These are phyloP conservation scores for Seminavis robusta DNA, from an alignment of 108 stramenopile species.

Conservation along the genomic window DNA sequence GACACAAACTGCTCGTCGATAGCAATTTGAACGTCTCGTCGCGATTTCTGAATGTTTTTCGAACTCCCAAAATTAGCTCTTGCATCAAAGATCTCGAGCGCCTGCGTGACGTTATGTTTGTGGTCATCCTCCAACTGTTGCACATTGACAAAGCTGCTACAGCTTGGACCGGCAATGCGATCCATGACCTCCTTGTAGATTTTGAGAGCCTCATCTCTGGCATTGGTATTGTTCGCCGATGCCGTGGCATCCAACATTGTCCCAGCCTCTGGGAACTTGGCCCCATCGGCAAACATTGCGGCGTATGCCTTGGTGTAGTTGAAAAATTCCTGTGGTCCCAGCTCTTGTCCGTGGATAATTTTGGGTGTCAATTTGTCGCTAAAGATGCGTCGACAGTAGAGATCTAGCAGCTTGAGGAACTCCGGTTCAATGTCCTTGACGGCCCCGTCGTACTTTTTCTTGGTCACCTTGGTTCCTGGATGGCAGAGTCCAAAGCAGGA, in stretches of 20 bases:
- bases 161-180: slow-evolving; percentile 74
- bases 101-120: slow-evolving; percentile 28
- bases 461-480: slow-evolving; percentile 93
- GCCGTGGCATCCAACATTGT: slow-evolving; percentile 97
- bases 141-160: slow-evolving; percentile 66
- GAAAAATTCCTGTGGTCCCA: slow-evolving; percentile 90
- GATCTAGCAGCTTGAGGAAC: slow-evolving; percentile 85
- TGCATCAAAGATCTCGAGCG: slow-evolving; percentile 71
- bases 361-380: slow-evolving; percentile 74
- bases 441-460: slow-evolving; percentile 91
- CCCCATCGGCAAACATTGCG: slow-evolving; percentile 87
- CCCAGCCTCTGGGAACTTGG: slow-evolving; percentile 91
- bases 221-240: slow-evolving; percentile 92
- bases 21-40: slow-evolving; percentile 53
- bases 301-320: slow-evolving; percentile 93
- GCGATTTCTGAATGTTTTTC: slow-evolving; percentile 62
- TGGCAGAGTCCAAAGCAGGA: slow-evolving; percentile 92
- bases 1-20: slow-evolving; percentile 67
- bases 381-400: slow-evolving; percentile 89
- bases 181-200: slow-evolving; percentile 90
- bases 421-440: slow-evolving; percentile 72
- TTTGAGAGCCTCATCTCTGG: slow-evolving; percentile 65
- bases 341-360: slow-evolving; percentile 77
- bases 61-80: slow-evolving; percentile 94
- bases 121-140: slow-evolving; percentile 78